phyloP scores from a whole-genome alignment of 2,329 filamentous ascomycete genomes.

The Aspergillus alliaceus region DNA sequence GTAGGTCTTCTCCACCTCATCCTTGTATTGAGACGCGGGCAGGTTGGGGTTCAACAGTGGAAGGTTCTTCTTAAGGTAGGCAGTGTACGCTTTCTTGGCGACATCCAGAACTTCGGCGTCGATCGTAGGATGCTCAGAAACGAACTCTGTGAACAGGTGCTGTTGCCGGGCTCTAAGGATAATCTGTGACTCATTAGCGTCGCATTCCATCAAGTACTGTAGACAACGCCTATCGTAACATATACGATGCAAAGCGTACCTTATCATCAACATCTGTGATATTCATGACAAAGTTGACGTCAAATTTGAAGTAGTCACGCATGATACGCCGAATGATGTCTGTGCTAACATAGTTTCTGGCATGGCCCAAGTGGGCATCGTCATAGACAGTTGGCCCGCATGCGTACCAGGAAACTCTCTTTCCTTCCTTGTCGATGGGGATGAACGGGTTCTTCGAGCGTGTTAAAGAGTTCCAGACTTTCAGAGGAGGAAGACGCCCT shows the following conservation, averaged over 20 bases:
- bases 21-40: constrained; percentile 48
- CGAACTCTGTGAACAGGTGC: constrained; percentile 71
- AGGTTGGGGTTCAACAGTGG: constrained; percentile 49
- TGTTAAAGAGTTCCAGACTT: constrained; percentile 79
- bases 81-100: constrained; percentile 53
- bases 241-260: constrained; percentile 38
- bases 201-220: background rate
- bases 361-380: constrained; percentile 78
- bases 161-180: constrained; percentile 71
- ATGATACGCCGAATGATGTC: constrained; percentile 85
- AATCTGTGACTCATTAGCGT: constrained; percentile 47
- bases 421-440: constrained; percentile 66
- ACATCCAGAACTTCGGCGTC: constrained; percentile 49
- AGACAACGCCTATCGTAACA: background rate
- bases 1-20: constrained; percentile 53
- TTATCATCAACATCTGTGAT: constrained; percentile 83
- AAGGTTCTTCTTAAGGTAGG: constrained; percentile 69
- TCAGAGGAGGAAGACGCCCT: constrained; percentile 56
- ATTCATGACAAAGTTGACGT: constrained; percentile 89
- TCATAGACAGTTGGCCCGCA: constrained; percentile 88
- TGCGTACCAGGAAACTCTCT: constrained; percentile 79
- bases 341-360: constrained; percentile 85
- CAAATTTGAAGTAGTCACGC: constrained; percentile 77
- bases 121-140: constrained; percentile 49
- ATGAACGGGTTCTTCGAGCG: constrained; percentile 72